Percentiles rank a stretch among this genome's conserved stretches.
These are phyloP conservation scores for Dichotomocladium elegans DNA, from an alignment of 371 early-diverging fungal genomes.

Conservation along the genomic window DNA sequence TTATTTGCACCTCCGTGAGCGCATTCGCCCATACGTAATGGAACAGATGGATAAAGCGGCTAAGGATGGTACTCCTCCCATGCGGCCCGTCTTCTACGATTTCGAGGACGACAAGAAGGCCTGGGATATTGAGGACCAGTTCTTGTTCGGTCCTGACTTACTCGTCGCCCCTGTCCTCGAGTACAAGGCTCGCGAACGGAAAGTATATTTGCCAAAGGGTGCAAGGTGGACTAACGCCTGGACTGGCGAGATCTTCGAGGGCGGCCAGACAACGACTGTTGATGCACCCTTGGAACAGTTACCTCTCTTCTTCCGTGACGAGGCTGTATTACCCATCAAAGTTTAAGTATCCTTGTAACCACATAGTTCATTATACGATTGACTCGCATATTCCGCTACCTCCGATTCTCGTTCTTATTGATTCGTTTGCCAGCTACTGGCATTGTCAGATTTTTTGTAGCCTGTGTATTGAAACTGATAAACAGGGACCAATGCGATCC, in stretches of 20 bases:
- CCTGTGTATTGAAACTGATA: too few species aligned
- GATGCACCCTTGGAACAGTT: constrained; percentile 38
- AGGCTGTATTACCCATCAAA: constrained; percentile 7
- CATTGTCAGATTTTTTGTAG: too few species aligned
- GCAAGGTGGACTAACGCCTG: constrained; percentile 38
- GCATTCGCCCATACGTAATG: constrained; percentile 15
- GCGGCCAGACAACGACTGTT: constrained; percentile 23
- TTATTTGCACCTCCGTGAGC: constrained; percentile 14
- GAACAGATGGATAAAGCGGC: constrained; percentile 12
- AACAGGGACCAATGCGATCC: too few species aligned
- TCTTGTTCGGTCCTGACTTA: constrained; percentile 29
- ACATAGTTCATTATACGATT: too few species aligned
- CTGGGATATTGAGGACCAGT: constrained; percentile 30
- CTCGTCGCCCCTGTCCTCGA: constrained; percentile 34
- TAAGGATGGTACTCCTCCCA: constrained; percentile 39
- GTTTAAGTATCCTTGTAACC: too few species aligned
- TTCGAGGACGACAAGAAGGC: constrained; percentile 34
- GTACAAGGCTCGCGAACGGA: constrained; percentile 28
- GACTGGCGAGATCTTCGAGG: constrained; percentile 32
- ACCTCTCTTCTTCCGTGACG: constrained; percentile 35
- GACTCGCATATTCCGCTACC: too few species aligned
- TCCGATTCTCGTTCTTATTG: too few species aligned
- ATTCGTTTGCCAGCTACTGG: too few species aligned
- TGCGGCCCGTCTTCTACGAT: constrained; percentile 45
- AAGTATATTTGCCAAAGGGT: constrained; percentile 39